Conservation (phyloP, 2,329 filamentous ascomycete genomes). For the Aspergillus glaucus region DNA sequence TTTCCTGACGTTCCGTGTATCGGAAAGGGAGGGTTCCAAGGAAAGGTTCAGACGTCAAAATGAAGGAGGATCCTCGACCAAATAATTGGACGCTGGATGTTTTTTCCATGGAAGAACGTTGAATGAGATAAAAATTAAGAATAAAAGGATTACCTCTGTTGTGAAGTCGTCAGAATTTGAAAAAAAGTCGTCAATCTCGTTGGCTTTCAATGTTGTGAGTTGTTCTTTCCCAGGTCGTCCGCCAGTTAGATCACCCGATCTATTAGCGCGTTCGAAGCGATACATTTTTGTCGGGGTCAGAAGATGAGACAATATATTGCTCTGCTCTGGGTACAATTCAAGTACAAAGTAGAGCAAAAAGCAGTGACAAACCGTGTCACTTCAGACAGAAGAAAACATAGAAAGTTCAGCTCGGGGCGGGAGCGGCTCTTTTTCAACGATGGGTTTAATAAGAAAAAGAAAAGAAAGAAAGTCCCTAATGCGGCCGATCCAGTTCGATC, state of each 20-base stretch:
- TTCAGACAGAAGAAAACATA: background rate
- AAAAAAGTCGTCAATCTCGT: too few species aligned
- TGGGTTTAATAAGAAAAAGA: background rate
- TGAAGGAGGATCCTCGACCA: background rate
- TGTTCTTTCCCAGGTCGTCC: too few species aligned
- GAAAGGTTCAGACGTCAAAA: constrained; percentile 1
- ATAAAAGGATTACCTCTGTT: too few species aligned
- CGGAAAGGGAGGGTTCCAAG: constrained; percentile 1
- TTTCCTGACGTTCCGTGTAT: constrained; percentile 5
- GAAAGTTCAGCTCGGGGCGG: background rate
- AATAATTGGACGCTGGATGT: background rate
- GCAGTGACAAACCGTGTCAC: background rate
- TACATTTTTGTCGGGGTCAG: too few species aligned
- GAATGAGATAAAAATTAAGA: too few species aligned
- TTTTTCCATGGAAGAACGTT: background rate
- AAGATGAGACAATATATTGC: too few species aligned
- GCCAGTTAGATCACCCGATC: too few species aligned
- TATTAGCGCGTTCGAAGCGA: too few species aligned
- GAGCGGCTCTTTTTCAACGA: background rate
- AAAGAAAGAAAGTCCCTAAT: background rate
- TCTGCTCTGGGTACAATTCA: background rate
- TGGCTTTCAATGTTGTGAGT: too few species aligned
- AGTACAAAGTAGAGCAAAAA: background rate
- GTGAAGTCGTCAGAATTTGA: too few species aligned
- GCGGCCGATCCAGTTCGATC: constrained; percentile 11